A percentile compares a stretch with the other conserved stretches of the same genome.
Conservation (phyloP, 306 rosid species). For the Fragaria iinumae region DNA sequence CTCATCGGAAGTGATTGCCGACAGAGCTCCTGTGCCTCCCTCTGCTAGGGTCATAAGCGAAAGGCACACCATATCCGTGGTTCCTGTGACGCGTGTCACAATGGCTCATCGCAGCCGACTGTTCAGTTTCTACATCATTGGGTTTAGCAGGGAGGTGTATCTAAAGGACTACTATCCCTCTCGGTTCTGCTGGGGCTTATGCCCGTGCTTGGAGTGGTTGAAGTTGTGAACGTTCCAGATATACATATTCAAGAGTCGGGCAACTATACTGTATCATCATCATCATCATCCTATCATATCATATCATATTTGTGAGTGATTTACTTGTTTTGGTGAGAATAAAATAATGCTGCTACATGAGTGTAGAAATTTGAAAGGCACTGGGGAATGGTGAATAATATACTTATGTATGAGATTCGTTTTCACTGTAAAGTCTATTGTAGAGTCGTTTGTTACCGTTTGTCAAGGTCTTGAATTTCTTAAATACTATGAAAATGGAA, state of each 20-base stretch:
- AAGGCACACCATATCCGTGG: constrained; percentile 83
- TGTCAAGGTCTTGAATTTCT: constrained; percentile 6
- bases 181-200: constrained; percentile 87
- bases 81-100: constrained; percentile 84
- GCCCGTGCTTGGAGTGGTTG: constrained; percentile 97
- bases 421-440: background rate
- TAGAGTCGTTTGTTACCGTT: constrained; percentile 1
- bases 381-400: constrained; percentile 1
- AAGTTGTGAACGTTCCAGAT: constrained; percentile 44
- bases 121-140: constrained; percentile 87
- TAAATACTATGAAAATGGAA: background rate
- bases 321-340: constrained; percentile 2
- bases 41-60: constrained; percentile 85
- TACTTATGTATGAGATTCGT: background rate
- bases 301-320: background rate
- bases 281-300: background rate
- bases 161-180: constrained; percentile 87
- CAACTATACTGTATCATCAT: background rate
- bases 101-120: constrained; percentile 62
- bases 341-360: background rate
- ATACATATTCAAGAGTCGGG: constrained; percentile 1
- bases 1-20: constrained; percentile 88
- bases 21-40: constrained; percentile 65
- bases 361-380: background rate
- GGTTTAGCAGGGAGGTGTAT: constrained; percentile 75